phyloP scores from a whole-genome alignment of 139 green algal genomes.

The Microglena sp. region DNA sequence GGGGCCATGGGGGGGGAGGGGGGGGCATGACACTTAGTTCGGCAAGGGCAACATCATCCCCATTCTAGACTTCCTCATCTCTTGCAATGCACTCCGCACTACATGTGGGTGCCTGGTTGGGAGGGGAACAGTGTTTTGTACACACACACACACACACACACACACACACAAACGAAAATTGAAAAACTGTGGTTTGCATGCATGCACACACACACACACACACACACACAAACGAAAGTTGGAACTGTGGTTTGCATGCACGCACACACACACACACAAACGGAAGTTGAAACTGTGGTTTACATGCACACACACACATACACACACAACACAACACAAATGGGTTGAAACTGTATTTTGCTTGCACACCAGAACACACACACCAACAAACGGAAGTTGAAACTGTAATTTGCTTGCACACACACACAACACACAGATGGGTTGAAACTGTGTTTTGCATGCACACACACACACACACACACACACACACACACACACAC shows the following conservation, averaged over 20 bases:
- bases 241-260: not conserved
- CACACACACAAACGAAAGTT: not conserved
- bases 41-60: not conserved
- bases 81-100: not conserved
- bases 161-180: not conserved
- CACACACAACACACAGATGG: too few species aligned
- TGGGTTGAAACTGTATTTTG: too few species aligned
- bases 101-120: constrained; percentile 4
- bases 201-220: constrained; percentile 5
- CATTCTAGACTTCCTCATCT: not conserved
- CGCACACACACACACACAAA: not conserved
- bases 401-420: too few species aligned
- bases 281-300: not conserved
- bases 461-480: constrained; percentile 1
- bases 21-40: not conserved
- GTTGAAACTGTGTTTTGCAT: not conserved
- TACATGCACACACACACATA: constrained; percentile 5
- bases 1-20: too few species aligned
- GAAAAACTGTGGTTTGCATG: constrained; percentile 32
- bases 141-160: constrained; percentile 1
- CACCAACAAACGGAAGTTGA: too few species aligned
- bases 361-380: too few species aligned
- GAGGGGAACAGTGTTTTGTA: not conserved
- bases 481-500: not conserved
- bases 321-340: too few species aligned